Evolutionary conservation across 805 yeast genomes (phyloP).

Genomic region (Starmera amethionina): DNA sequence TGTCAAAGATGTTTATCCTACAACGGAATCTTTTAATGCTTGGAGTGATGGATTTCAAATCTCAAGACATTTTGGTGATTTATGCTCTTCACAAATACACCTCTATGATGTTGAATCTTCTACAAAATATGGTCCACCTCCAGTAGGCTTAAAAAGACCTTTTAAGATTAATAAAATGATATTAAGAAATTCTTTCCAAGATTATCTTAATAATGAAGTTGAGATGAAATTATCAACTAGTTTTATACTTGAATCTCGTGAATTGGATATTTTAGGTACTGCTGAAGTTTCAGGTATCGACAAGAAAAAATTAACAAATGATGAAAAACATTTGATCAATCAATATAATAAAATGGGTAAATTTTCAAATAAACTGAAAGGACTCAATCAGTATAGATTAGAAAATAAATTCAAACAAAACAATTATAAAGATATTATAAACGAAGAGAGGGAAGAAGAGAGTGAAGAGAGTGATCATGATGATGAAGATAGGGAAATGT

Average conservation of each 20-base stretch:
- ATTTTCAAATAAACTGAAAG: background rate
- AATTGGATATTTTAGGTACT: too few species aligned
- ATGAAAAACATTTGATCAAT: background rate
- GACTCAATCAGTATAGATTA: constrained; percentile 3
- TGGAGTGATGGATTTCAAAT: constrained; percentile 32
- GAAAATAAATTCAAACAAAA: background rate
- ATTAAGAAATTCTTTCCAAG: background rate
- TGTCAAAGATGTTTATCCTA: constrained; percentile 35
- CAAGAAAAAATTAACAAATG: background rate
- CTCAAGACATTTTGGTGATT: constrained; percentile 29
- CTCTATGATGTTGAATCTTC: constrained; percentile 7
- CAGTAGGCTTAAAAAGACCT: constrained; percentile 1
- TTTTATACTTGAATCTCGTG: too few species aligned
- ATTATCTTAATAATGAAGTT: too few species aligned
- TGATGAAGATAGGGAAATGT: too few species aligned
- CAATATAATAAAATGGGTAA: background rate
- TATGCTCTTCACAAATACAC: constrained; percentile 17
- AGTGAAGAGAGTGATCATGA: constrained; percentile 13
- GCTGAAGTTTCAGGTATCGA: too few species aligned
- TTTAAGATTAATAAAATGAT: constrained; percentile 1
- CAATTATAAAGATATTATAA: constrained; percentile 16
- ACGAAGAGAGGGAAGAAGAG: constrained; percentile 24
- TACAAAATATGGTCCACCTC: constrained; percentile 1
- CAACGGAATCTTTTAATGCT: constrained; percentile 21
- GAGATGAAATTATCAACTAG: too few species aligned